Evolutionary conservation across 148 eudicot genomes (phyloP), one percentile per base, ranked within the genome.

Genomic region (Rhododendron griersonianum): DNA sequence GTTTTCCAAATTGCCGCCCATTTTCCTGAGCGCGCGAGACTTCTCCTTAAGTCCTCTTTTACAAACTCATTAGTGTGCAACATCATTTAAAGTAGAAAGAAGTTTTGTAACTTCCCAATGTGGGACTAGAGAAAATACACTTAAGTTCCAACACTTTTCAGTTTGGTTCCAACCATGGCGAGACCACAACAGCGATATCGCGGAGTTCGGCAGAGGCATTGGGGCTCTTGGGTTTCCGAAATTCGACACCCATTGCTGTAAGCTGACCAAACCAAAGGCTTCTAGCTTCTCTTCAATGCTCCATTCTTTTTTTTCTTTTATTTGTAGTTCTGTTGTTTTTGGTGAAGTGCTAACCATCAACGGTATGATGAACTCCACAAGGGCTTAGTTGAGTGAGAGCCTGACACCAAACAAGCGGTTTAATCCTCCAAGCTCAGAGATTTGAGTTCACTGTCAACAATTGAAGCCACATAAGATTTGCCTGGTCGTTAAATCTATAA

Each of bases 221-320:
- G 95, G 93, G 93, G 95, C n/a, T 91, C 95, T 80, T 93, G 95
- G 95, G 93, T 93, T 21, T 91, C 93, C 85, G 95, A 94, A 88
- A 93, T 93, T n/a, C 94, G 95, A 80, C 95, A 93, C 86, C 95
- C 95, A n/a, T 45, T 89, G n/a, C 85, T 93, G 95, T 93, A 91
- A 89, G 19, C 23, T 79, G 5, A 25, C 2, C 11, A 16, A 53
- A 30, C 67, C 41, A 81, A 9, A 41, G n/a, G 19, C 79, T 39
- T 75, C 39, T 30, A 30, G 30, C 30, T 75, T 75, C 39, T 75
- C 7, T 73, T 16, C 14, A 9, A 65, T 65, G 73, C 13, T 25
- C 14, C 30, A 10, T 25, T n/a, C 13, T n/a, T 63, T 25, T 8
- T n/a, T 10, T 51, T 3, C 51, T 48, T 48, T 11, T 51, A 0